Evolutionary conservation across 1,139 yeast genomes (phyloP).

Genomic region (Taphrina pruni): DNA sequence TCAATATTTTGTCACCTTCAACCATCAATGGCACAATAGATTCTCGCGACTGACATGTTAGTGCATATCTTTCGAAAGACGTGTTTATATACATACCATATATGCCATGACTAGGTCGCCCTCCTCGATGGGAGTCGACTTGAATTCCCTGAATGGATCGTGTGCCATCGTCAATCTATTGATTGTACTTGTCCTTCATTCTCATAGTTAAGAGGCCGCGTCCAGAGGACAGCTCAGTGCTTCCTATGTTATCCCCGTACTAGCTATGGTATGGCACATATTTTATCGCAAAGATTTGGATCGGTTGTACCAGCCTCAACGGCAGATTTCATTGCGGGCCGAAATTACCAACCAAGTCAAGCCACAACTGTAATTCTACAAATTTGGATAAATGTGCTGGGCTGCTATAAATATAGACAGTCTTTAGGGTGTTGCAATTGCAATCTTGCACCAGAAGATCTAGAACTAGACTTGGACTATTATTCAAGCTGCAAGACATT

Average conservation of each 20-base stretch:
- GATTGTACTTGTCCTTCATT: not conserved
- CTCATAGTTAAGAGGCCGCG: not conserved
- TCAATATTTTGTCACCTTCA: conserved; percentile 61
- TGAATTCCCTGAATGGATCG: conserved; percentile 27
- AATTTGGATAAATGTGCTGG: no score
- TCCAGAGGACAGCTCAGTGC: no score
- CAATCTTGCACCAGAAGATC: no score
- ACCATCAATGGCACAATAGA: conserved; percentile 76
- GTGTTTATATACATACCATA: not conserved
- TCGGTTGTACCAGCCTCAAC: not conserved
- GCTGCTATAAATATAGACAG: no score
- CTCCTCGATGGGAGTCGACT: conserved; percentile 22
- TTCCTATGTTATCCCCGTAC: not conserved
- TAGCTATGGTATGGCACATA: no score
- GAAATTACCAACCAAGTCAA: not conserved
- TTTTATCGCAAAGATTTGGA: no score
- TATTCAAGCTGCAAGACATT: no score
- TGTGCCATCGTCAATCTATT: not conserved
- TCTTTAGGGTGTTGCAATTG: no score
- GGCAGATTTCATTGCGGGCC: conserved; percentile 13
- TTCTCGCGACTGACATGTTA: conserved; percentile 60
- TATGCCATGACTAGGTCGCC: conserved; percentile 38
- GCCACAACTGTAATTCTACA: no score
- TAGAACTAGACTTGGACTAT: no score
- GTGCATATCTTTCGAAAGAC: not conserved